Evolutionary conservation across 139 green algal species (phyloP), one percentile per base, ranked within the genome.

Genomic region (Closterium sp.): DNA sequence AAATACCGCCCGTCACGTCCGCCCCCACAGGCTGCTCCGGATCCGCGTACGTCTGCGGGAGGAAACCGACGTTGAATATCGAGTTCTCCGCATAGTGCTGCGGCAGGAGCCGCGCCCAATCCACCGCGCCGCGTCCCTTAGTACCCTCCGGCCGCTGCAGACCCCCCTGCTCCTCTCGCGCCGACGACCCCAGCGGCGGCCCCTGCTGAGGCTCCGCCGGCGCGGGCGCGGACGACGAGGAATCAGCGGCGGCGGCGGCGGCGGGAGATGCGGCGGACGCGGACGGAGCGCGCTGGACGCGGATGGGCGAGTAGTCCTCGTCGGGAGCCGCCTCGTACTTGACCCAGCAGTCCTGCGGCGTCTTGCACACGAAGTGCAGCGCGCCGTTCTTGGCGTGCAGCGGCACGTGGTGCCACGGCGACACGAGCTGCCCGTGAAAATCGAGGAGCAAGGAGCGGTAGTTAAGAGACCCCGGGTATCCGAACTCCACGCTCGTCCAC

Each of bases 311-410:
- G 88, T 89, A 94, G 21, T 94, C 91, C 96, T 99, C 98, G 89
- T 99, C 97, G 19, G 96, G 98, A 85, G 98, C 97, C 0, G 98
- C 95, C 95, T 99, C 98, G 96, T 99, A 99, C 96, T 99, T 99
- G 55, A 98, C 97, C 4, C 95, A 95, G 9, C 96, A 98, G 95
- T 99, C 98, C 87, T 90, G 36, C 43, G 98, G 98, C 93, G 99
- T 99, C 96, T 99, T 98, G 93, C 96, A 98, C 32, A 99, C 95
- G 93, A 99, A 99, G 95, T 99, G 98, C 90, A 98, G 88, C 21
- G 92, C 90, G 86, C 97, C 97, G 34, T 98, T 96, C 2, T 95
- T 96, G 33, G 96, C 95, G 86, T 96, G 96, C 34, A 99, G 95
- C 4, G 98, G 98, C 92, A 99, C 98, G 94, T 98, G 96, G 95